Conservation (phyloP, 345 rosid species). For the Nasturtium officinale region DNA sequence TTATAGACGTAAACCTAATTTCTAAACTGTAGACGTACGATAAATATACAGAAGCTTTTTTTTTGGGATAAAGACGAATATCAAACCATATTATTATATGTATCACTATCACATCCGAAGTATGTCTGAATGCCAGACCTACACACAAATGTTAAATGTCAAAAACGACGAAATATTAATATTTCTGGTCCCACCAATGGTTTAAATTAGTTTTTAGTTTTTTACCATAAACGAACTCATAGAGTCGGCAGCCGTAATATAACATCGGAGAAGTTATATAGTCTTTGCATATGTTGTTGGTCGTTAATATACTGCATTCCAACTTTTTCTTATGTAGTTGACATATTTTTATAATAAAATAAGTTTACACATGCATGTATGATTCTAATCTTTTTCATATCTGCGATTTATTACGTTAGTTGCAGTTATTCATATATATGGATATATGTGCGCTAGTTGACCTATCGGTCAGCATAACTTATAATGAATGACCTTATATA, state of each 20-base stretch:
- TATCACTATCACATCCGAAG: neutral
- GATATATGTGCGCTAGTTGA: constrained; percentile 22
- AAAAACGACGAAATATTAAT: constrained; percentile 23
- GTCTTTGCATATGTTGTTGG: neutral
- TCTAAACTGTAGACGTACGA: constrained; percentile 2
- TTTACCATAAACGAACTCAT: constrained; percentile 9
- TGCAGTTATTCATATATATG: constrained; percentile 24
- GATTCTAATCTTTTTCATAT: neutral
- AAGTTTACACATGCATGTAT: neutral
- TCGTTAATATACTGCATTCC: constrained; percentile 6
- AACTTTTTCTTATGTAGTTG: constrained; percentile 17
- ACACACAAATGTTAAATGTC: constrained; percentile 26
- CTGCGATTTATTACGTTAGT: constrained; percentile 12
- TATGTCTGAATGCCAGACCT: constrained; percentile 1
- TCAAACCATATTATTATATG: constrained; percentile 20
- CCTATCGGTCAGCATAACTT: constrained; percentile 28
- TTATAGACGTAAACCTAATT: constrained; percentile 18
- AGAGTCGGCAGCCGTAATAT: constrained; percentile 16
- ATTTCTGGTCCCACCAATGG: constrained; percentile 19
- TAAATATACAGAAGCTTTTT: neutral
- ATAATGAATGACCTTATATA: constrained; percentile 12
- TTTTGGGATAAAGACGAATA: constrained; percentile 31
- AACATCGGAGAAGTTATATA: neutral
- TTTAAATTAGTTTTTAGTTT: constrained; percentile 14
- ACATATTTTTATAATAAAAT: neutral